These are phyloP conservation scores for Huntiella omanensis DNA, from an alignment of 2,329 filamentous ascomycete genomes.

Conservation along the genomic window DNA sequence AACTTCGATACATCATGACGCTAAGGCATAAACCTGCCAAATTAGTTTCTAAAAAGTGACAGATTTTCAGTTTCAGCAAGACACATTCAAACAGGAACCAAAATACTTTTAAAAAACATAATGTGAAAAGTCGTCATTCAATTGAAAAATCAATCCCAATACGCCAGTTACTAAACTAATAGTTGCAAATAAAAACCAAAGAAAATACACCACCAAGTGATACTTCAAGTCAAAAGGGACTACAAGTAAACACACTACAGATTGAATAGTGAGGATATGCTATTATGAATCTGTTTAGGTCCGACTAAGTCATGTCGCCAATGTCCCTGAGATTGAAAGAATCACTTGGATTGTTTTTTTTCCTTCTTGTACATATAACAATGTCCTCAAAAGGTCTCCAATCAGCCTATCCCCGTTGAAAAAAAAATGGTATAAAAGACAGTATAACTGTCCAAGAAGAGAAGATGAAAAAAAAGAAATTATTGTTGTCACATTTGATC, in stretches of 20 bases:
- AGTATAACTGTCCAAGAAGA: not conserved
- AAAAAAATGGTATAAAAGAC: conserved; percentile 11
- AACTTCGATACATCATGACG: not conserved
- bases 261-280: conserved; percentile 10
- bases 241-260: conserved; percentile 2
- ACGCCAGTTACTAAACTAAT: not conserved
- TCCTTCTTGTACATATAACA: not conserved
- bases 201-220: not conserved
- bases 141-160: conserved; percentile 8
- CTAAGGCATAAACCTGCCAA: not conserved
- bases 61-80: not conserved
- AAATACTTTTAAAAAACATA: not conserved
- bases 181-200: not conserved
- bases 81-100: not conserved
- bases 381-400: conserved; percentile 11
- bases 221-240: not conserved
- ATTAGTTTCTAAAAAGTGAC: no score
- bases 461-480: conserved; percentile 4
- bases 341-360: not conserved
- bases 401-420: conserved; percentile 11
- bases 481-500: not conserved
- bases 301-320: no score
- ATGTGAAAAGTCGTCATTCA: conserved; percentile 9
- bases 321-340: no score
- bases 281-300: not conserved